Evolutionary conservation across 768 basidiomycete species (phyloP).

Genomic region (Boletus sp.): DNA sequence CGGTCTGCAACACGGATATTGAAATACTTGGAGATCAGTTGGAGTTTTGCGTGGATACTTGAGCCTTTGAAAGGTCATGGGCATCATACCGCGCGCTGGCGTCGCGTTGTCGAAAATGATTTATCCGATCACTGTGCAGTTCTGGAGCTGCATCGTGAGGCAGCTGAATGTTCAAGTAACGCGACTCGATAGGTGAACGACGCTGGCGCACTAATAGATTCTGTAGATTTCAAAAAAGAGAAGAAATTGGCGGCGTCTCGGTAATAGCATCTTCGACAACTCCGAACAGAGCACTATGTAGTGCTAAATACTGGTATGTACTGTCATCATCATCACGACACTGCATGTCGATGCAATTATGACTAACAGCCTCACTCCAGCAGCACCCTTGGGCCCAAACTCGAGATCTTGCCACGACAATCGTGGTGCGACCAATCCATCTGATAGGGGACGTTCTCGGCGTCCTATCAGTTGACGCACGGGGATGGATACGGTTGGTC

Average conservation of each 20-base stretch:
- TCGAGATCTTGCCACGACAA: neutral
- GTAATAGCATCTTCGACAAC: neutral
- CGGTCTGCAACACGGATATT: neutral
- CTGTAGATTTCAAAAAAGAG: neutral
- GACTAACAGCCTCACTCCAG: neutral
- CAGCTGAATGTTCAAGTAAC: neutral
- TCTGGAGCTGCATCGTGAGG: neutral
- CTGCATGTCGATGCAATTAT: neutral
- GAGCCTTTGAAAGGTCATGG: neutral
- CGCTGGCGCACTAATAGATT: neutral
- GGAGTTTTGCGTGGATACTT: neutral
- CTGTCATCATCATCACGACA: neutral
- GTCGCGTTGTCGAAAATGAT: neutral
- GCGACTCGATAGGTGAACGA: neutral
- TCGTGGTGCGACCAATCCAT: neutral
- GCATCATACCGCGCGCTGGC: neutral
- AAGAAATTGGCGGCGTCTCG: neutral
- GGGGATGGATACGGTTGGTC: slow-evolving; percentile 4
- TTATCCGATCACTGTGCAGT: neutral
- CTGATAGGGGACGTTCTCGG: neutral
- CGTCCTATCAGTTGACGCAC: neutral
- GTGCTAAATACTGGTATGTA: neutral
- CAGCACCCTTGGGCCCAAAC: slow-evolving; percentile 10
- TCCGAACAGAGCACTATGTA: neutral
- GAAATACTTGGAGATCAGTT: neutral